Base-by-base conservation (phyloP, 768 basidiomycete species). In the Lyophyllum semitale region DNA sequence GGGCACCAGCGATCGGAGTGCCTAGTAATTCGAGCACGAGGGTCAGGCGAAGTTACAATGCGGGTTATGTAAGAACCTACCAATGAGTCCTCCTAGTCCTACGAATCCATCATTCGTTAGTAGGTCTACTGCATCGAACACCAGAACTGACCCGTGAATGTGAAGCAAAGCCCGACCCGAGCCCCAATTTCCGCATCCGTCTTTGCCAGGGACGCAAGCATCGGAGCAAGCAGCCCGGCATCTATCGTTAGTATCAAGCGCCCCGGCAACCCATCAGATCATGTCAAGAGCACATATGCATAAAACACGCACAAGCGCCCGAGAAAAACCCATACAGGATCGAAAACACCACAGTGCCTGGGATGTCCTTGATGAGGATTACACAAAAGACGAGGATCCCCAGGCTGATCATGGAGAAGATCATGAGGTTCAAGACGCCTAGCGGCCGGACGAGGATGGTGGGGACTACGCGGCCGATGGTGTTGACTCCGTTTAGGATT, bases 121-220 rank as follows among this genome's bases (percentile, higher is more conserved):
- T 15, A 25, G 41, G 8, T 49, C 25, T 6, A 15, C 25, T 32
- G 8, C 32, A 13, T 20, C 32, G 3, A 37, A 22, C 20, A n/a
- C n/a, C 17, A 43, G 20, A 6, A 37, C 53, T 53, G 11, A 49
- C 53, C 48, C 27, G 43, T 52, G 44, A 49, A 44, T 1, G 76
- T 73, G 58, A 80, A 84, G 54, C 74, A 76, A 22, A 84, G 68
- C 12, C 83, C 82, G 62, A 85, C 71, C 15, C 82, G 70, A 20
- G 75, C 75, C 42, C 85, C 85, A 27, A 86, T 76, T 60, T 86
- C 83, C 1, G 73, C 68, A 25, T 79, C 66, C 32, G 74, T 72
- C 17, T 65, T 67, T 0, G 83, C 77, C 7, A 83, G 67, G 3
- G 73, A 67, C 4, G 73, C 68, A 13, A 83, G 60, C 63, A 80